Evolutionary conservation across 352 stramenopile species (phyloP), one percentile per base, ranked within the genome.

Genomic region (Pythium aristosporum): DNA sequence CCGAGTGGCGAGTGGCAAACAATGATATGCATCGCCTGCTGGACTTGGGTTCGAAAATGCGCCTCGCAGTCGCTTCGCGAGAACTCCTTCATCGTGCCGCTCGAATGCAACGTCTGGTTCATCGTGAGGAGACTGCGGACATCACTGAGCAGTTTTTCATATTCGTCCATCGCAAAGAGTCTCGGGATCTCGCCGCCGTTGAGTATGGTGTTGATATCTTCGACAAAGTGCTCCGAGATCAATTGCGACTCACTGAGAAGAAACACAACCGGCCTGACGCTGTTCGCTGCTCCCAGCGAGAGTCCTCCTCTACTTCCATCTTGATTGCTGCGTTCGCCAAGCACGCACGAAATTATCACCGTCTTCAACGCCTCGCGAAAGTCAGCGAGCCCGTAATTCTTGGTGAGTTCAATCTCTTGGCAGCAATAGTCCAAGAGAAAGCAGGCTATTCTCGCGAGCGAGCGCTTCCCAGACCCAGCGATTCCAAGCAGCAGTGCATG

Each of bases 191-290:
- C 75, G 10, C 82, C 90, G 32, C 80, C 85, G 39, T 89, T 94
- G 21, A 97, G 61, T n/a, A 97, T 66, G 2, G 89, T 89, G 68
- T 97, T 97, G 57, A 97, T 74, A 57, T 94, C 91, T 53, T 96
- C 88, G 4, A 97, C 61, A 61, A 96, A 93, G 0, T 60, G 51
- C 30, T 97, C 90, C n/a, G 80, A 90, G 18, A 85, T 70, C n/a
- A 97, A 72, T 60, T 96, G 85, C 0, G 76, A 77, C 20, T 97
- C 89, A 12, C 88, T 96, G 15, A 97, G 52, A 13, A 97, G 71
- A 47, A 97, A 78, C 23, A 94, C 78, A 0, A 80, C 78, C 0
- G 89, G 86, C 4, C 46, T 57, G 63, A 57, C 36, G 13, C 10
- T 16, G 9, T 36, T 18, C 44, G 32, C 52, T 15, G 5, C 18